Base-by-base conservation (phyloP, 164 flowering plant genomes). In the Litsea cubeba region DNA sequence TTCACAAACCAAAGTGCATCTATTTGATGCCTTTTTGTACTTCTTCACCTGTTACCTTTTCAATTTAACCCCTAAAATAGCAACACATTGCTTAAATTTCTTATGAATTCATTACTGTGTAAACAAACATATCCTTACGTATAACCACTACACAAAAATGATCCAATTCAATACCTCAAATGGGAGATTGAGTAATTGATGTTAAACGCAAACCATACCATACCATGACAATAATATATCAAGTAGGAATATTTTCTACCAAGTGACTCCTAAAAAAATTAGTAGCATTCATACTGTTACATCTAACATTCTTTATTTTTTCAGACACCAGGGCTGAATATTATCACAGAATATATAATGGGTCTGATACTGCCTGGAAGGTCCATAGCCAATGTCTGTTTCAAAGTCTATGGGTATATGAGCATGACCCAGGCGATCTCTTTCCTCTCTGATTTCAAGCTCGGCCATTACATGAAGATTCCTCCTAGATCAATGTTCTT, bases 401-500 rank as follows among this genome's bases (percentile, higher is more conserved):
- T 91, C 89, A 91, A 91, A 75, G 85, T 86, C 15, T 91, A 86
- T 58, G 93, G 95, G 1, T 89, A 87, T 68, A 91, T 89, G 58
- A 90, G 95, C 82, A 89, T 88, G 93, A 14, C 82, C 8, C 93
- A 91, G 49, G 95, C 95, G 1, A 73, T 89, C 66, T 82, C 91
- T 68, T 91, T 89, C 77, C 91, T 91, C 66, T 74, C 28, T 68
- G 96, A 91, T 79, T 89, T 91, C 85, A 91, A 91, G 84, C 83
- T 91, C 0, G 96, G 96, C 22, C 96, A 91, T 75, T 89, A 91
- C 86, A 89, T 91, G 96, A 91, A 91, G 79, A 88, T 91, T 24
- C 93, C 93, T 12, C 92, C 96, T 11, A 82, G 87, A 70, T 87
- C 92, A 25, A 91, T 91, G 96, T 91, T 89, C 77, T 46, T 89